Base-by-base conservation (phyloP, 2,329 filamentous ascomycete genomes). In the Botryosphaeria agaves region DNA sequence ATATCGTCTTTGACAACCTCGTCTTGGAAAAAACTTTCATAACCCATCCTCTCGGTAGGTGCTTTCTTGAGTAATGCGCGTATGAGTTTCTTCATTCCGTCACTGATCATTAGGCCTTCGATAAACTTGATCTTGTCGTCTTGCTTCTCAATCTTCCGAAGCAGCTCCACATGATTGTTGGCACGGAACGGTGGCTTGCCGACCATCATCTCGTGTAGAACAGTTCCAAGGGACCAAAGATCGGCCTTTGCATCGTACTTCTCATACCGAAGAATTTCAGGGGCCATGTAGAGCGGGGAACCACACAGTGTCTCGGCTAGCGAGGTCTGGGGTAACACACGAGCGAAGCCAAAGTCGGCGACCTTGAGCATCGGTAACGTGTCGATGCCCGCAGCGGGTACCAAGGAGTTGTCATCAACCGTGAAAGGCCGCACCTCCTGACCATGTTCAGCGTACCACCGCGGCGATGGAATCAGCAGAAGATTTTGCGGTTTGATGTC, bases 401-500 rank as follows among this genome's bases (percentile, higher is more conserved):
- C 78, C 33, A 89, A 62, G 1, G 83, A 85, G 48, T 85, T 73
- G 26, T 78, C 74, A 44, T 79, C 85, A 30, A 76, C 78, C 50
- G 89, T 74, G 34, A 89, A 74, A 12, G 80, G 75, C 35, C 77
- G 69, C 19, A 66, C 61, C 35, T 72, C 64, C 32, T 70, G 68
- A 34, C 62, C 59, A 28, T 67, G 63, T 33, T 69, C 64, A 33
- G 76, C 62, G 49, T 80, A 89, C 30, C 72, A 72, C 5, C 72
- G 63, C 18, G 70, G 70, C 2, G 85, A 80, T 2, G 89, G 89
- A 27, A 92, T 77, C 12, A 98, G 66, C 1, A 98, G 66, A 4
- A 98, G 69, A 44, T 98, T 98, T 50, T 98, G 89, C 4, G 89
- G 89, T 52, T 98, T 98, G 45, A 98, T 79, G 50, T 98, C 89